Percentiles rank a stretch among this genome's conserved stretches.
Evolutionary conservation across 306 rosid species (phyloP).

Genomic region (Cucumis cinereus): DNA sequence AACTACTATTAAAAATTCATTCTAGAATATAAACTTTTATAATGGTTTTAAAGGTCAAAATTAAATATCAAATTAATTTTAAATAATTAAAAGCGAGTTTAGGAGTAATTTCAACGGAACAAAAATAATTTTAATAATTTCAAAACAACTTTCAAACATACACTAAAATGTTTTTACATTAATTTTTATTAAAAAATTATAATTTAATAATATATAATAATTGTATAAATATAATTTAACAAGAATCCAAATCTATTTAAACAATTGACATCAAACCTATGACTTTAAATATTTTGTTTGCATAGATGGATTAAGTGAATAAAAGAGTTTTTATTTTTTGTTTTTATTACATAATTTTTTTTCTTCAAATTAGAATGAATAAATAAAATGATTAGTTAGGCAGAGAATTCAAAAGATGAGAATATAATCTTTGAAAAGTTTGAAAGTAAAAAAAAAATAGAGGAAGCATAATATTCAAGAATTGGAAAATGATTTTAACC

Average conservation of each 20-base stretch:
- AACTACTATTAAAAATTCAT: too few relatives aligned
- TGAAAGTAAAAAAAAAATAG: background rate
- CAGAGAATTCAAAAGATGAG: background rate
- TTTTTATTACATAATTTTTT: background rate
- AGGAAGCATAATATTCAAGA: background rate
- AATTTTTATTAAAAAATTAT: too few relatives aligned
- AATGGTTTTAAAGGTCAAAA: too few relatives aligned
- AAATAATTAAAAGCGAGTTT: too few relatives aligned
- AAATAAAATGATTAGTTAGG: background rate
- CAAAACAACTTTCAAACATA: too few relatives aligned
- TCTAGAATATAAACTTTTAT: too few relatives aligned
- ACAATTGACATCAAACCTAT: background rate
- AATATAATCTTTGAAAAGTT: background rate
- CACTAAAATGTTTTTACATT: too few relatives aligned
- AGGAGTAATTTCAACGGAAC: too few relatives aligned
- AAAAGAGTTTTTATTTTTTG: background rate
- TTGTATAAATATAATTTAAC: background rate
- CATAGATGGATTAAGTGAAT: background rate
- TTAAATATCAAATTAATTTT: too few relatives aligned
- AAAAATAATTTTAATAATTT: too few relatives aligned
- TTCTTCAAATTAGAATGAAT: background rate
- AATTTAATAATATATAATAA: background rate
- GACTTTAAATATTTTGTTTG: background rate
- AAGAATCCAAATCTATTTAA: background rate
- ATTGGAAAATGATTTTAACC: background rate